Evolutionary conservation across 306 rosid species (phyloP).

Genomic region (Medicago arabica): DNA sequence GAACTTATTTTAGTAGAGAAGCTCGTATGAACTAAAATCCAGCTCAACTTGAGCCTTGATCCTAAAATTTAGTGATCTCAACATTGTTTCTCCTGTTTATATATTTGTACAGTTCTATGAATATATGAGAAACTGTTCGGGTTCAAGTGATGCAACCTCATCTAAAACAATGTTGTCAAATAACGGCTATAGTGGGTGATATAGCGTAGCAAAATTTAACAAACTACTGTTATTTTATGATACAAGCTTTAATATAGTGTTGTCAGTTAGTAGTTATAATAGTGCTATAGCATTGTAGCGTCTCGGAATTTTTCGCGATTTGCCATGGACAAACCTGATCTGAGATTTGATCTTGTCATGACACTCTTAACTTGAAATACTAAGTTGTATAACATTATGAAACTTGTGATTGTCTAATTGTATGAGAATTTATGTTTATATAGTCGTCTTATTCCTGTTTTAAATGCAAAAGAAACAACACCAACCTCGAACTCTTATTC

Average conservation of each 20-base stretch:
- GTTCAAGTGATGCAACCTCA: slow-evolving; percentile 6
- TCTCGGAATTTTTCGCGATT: neutral
- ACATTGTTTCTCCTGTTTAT: neutral
- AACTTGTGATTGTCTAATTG: slow-evolving; percentile 17
- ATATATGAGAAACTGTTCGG: neutral
- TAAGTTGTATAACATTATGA: slow-evolving; percentile 6
- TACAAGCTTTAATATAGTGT: neutral
- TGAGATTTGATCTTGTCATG: neutral
- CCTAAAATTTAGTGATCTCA: neutral
- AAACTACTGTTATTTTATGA: neutral
- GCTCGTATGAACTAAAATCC: neutral
- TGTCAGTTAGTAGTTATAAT: neutral
- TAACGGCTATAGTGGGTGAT: neutral
- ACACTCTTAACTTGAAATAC: slow-evolving; percentile 1
- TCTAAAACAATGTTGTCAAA: slow-evolving; percentile 2
- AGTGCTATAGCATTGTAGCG: neutral
- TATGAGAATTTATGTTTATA: slow-evolving; percentile 25
- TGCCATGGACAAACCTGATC: neutral
- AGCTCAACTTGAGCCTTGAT: neutral
- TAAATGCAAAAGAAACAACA: slow-evolving; percentile 35
- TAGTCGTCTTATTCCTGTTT: too few species aligned
- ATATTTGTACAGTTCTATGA: neutral
- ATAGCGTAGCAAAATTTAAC: neutral
- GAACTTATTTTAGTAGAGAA: neutral
- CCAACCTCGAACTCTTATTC: slow-evolving; percentile 5